Conservation (phyloP, 129 eudicot species). For the Calendula officinalis region DNA sequence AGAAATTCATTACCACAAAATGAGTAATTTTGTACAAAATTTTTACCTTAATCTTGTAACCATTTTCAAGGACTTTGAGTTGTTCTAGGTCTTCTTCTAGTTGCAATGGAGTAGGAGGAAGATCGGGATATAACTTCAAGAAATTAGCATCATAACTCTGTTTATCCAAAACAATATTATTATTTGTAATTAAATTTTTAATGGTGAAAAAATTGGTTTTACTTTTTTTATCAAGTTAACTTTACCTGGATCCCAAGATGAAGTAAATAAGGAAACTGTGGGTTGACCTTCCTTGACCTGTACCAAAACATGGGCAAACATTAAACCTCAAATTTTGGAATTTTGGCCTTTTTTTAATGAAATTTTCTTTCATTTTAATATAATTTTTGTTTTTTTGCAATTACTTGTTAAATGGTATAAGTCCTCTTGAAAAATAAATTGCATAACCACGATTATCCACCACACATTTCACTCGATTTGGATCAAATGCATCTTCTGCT, state of each 20-base stretch:
- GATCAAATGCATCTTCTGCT: constrained; percentile 83
- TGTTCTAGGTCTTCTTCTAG: constrained; percentile 96
- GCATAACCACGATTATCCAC: constrained; percentile 82
- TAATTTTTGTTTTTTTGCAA: neutral
- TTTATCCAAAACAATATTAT: neutral
- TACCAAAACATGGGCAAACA: constrained; percentile 6
- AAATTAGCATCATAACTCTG: constrained; percentile 79
- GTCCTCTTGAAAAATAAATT: constrained; percentile 79
- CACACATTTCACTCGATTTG: constrained; percentile 85
- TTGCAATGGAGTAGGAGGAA: constrained; percentile 75
- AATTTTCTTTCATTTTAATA: too few species aligned
- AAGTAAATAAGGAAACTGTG: constrained; percentile 71
- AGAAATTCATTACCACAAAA: constrained; percentile 8
- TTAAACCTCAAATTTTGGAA: neutral
- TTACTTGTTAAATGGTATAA: constrained; percentile 78
- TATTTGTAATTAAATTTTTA: neutral
- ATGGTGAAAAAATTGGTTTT: too few species aligned
- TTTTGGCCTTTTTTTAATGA: neutral
- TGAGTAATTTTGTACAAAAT: neutral
- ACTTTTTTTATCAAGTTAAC: neutral
- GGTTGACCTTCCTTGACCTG: constrained; percentile 78
- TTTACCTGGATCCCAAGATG: constrained; percentile 91
- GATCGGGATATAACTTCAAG: constrained; percentile 58
- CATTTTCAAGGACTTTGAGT: constrained; percentile 87
- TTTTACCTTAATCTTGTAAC: constrained; percentile 79